Evolutionary conservation across 768 basidiomycete genomes (phyloP), one percentile per base, ranked within the genome.

Genomic region (Tephrocybe sp.): DNA sequence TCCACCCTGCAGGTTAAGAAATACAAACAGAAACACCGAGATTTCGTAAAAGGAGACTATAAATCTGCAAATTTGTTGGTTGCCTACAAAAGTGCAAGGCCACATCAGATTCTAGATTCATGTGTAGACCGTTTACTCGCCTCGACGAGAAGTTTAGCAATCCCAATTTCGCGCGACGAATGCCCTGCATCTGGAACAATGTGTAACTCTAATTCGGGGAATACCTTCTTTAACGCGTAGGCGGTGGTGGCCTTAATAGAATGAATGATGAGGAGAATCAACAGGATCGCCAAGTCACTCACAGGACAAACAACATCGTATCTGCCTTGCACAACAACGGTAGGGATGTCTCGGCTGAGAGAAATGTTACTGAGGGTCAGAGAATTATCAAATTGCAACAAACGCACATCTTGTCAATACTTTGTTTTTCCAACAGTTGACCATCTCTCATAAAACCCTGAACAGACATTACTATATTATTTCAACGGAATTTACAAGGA

Each of bases 251-350:
- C 79, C 86, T 89, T 45, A 31, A 16, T 28, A 21, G n/a, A 34
- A 40, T 12, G 46, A 13, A 8, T 42, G 15, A 7, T 11, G 50
- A 28, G 2, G 12, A 22, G 26, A 15, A n/a, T 19, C 19, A 9
- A 24, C 11, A 50, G 16, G 15, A 16, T 9, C 47, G 15, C n/a
- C 2, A 35, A 36, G 28, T 55, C 35, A 55, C 79, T 30, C 68
- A 92, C 86, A 9, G 92, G 89, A 62, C 93, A 97, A 39, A 97
- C 80, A 12, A 89, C 82, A 58, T 95, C 93, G 60, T 95, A 95
- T 67, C 93, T 76, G 31, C 92, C 91, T 72, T 94, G 92, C 4
- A 93, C 78, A 32, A 90, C 78, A 43, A 87, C 73, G 8, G 82
- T 83, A 16, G 93, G 93, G 57, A 97, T 92, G 69, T 93, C 84